Percentiles rank a stretch among this genome's conserved stretches.
Conservation (phyloP, 1,139 yeast genomes). For the Saccharomyces hybrid region DNA sequence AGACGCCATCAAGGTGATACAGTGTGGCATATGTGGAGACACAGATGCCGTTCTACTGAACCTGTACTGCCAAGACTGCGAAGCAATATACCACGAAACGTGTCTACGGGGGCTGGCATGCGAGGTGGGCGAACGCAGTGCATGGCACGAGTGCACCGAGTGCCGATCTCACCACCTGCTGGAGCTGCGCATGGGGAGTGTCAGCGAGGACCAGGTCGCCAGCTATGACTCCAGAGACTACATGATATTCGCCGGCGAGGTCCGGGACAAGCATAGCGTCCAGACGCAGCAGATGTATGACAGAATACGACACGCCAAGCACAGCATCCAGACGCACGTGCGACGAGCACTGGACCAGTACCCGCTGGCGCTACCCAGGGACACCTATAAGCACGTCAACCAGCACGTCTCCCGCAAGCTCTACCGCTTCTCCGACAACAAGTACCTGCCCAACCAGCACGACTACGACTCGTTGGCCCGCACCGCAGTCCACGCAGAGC, state of each 20-base stretch:
- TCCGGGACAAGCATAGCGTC: constrained; percentile 11
- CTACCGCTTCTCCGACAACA: constrained; percentile 30
- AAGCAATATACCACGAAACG: constrained; percentile 17
- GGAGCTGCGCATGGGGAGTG: neutral
- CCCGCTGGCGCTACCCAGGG: constrained; percentile 42
- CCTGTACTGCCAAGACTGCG: constrained; percentile 16
- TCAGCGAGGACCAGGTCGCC: neutral
- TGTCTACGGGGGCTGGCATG: constrained; percentile 18
- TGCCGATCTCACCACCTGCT: constrained; percentile 5
- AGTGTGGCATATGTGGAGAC: constrained; percentile 22
- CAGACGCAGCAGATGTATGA: constrained; percentile 10
- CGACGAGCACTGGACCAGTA: constrained; percentile 43
- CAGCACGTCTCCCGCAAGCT: constrained; percentile 37
- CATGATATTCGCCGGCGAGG: constrained; percentile 9
- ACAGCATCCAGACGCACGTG: constrained; percentile 45
- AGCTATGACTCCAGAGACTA: constrained; percentile 1
- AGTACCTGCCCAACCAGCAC: constrained; percentile 13
- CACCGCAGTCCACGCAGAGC: neutral
- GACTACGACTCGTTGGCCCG: constrained; percentile 19
- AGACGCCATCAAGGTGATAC: neutral
- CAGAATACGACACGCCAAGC: constrained; percentile 37
- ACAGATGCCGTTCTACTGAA: constrained; percentile 9
- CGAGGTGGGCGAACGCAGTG: constrained; percentile 18
- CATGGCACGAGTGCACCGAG: constrained; percentile 20
- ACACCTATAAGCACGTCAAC: constrained; percentile 40